phyloP scores from a whole-genome alignment of 2,329 filamentous ascomycete species.

The Pyrenochaeta sp. region DNA sequence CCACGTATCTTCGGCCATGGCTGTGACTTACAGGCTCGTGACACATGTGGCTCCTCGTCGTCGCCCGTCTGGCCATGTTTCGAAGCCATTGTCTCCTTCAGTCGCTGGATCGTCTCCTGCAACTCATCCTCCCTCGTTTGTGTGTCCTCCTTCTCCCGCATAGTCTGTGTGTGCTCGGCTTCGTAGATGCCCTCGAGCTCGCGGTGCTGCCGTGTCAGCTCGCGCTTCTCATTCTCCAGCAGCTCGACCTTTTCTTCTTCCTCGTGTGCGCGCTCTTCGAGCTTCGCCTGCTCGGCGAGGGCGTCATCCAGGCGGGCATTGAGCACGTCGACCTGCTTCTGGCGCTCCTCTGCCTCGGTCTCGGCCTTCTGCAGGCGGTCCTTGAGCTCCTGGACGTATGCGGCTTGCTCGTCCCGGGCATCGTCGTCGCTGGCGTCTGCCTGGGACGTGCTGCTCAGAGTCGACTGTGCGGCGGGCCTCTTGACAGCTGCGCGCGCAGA shows the following conservation, averaged over 20 bases:
- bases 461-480: conserved; percentile 46
- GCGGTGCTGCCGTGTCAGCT: conserved; percentile 81
- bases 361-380: conserved; percentile 84
- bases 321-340: conserved; percentile 84
- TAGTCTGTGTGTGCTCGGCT: conserved; percentile 83
- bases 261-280: conserved; percentile 90
- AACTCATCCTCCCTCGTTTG: conserved; percentile 86
- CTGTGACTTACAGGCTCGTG: conserved; percentile 59
- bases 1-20: neutral
- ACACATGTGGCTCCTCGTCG: conserved; percentile 61
- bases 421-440: conserved; percentile 63
- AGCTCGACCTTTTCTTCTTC: conserved; percentile 83
- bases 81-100: conserved; percentile 89
- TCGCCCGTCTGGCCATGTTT: conserved; percentile 66
- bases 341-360: conserved; percentile 76
- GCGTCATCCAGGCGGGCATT: conserved; percentile 88
- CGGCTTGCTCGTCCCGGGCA: conserved; percentile 79
- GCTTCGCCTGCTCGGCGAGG: conserved; percentile 79
- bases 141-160: conserved; percentile 92
- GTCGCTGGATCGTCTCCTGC: conserved; percentile 85
- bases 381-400: conserved; percentile 84
- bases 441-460: conserved; percentile 45
- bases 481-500: conserved; percentile 51
- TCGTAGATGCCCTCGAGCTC: conserved; percentile 95
- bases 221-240: conserved; percentile 84